Percentiles rank a stretch among this genome's conserved stretches.
Conservation (phyloP, 164 flowering plant genomes). For the Stephania japonica region DNA sequence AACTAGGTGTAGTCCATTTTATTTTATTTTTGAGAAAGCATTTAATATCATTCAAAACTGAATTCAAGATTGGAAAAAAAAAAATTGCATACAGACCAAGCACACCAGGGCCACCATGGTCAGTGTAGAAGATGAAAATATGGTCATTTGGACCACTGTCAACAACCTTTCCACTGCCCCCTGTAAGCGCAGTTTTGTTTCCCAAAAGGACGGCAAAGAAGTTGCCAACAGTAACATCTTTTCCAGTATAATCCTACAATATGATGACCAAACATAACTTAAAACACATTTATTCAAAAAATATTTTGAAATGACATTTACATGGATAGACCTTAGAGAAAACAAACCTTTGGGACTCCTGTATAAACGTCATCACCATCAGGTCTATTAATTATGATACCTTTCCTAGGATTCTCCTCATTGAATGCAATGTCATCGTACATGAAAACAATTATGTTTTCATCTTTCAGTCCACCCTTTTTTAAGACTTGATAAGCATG, state of each 20-base stretch:
- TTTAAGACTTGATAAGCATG: constrained; percentile 87
- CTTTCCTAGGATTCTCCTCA: constrained; percentile 72
- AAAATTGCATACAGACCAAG: constrained; percentile 51
- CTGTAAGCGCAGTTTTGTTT: constrained; percentile 62
- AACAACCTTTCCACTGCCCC: constrained; percentile 87
- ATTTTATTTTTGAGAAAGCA: no score
- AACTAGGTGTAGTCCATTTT: neutral
- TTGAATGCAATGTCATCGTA: constrained; percentile 82
- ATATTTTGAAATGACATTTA: neutral
- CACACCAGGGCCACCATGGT: constrained; percentile 94
- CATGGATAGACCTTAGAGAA: neutral
- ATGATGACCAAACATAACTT: neutral
- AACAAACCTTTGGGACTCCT: constrained; percentile 80
- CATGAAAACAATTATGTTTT: constrained; percentile 82
- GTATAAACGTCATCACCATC: constrained; percentile 66
- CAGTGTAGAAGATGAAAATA: constrained; percentile 67
- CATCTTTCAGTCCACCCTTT: constrained; percentile 81
- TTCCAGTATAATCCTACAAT: constrained; percentile 82
- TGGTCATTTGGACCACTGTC: constrained; percentile 79
- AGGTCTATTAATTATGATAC: constrained; percentile 74
- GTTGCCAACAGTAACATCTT: constrained; percentile 59
- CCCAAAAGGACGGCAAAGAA: constrained; percentile 79
- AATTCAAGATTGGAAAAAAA: neutral
- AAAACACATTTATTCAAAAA: neutral
- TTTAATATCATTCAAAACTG: neutral